Conservation (phyloP, 2,329 filamentous ascomycete genomes). For the Domatiomyces globalis region DNA sequence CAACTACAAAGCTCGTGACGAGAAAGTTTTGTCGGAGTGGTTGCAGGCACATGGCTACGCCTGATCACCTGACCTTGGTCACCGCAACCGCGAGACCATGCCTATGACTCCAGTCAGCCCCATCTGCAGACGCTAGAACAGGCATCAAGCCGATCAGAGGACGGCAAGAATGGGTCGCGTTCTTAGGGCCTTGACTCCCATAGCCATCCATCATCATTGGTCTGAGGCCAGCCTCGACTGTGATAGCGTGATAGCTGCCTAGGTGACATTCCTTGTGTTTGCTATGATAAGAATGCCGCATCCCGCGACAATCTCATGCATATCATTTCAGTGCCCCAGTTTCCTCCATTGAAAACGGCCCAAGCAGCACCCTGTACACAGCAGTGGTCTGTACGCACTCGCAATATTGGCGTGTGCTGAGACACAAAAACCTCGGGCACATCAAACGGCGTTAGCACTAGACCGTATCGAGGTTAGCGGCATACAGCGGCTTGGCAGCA, state of each 20-base stretch:
- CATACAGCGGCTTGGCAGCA: not conserved
- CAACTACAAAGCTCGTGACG: constrained; percentile 66
- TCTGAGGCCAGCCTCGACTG: not conserved
- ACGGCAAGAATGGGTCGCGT: not conserved
- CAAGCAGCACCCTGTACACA: too few species aligned
- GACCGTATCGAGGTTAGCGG: not conserved
- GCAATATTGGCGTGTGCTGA: too few species aligned
- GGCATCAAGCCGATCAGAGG: not conserved
- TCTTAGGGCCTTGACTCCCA: not conserved
- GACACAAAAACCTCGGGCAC: not conserved
- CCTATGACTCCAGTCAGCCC: not conserved
- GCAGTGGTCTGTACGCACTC: too few species aligned
- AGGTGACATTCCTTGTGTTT: not conserved
- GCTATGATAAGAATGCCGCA: not conserved
- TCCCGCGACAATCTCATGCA: not conserved
- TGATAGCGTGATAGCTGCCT: not conserved
- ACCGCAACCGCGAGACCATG: not conserved
- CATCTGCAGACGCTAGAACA: not conserved
- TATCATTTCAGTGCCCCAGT: not conserved
- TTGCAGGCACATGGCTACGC: constrained; percentile 48
- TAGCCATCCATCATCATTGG: not conserved
- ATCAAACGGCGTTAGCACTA: not conserved
- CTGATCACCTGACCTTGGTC: constrained; percentile 18
- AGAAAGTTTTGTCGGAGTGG: constrained; percentile 63
- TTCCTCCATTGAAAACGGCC: not conserved